phyloP scores from a whole-genome alignment of 2,329 filamentous ascomycete species.

The Dryadomyces sulphureus region DNA sequence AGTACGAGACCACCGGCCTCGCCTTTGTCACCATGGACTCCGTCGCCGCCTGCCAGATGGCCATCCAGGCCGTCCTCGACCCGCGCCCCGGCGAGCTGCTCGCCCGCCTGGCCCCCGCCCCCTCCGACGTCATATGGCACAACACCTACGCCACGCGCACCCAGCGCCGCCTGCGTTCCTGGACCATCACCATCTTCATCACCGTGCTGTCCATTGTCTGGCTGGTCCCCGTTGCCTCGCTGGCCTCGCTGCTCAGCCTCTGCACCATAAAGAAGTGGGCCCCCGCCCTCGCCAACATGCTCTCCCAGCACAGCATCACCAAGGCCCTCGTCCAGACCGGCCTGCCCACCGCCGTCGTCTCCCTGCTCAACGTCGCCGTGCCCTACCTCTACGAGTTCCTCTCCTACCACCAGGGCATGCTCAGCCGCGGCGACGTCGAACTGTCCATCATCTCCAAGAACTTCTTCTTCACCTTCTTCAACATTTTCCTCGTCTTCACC shows the following conservation, averaged over 20 bases:
- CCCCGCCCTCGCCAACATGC: conserved; percentile 51
- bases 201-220: conserved; percentile 74
- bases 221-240: conserved; percentile 64
- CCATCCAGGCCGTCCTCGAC: conserved; percentile 85
- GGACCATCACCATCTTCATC: conserved; percentile 74
- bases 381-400: conserved; percentile 93
- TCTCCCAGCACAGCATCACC: conserved; percentile 54
- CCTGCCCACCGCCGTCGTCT: conserved; percentile 71
- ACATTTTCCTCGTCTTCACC: conserved; percentile 92
- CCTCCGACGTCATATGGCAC: conserved; percentile 84
- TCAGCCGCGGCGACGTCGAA: conserved; percentile 87
- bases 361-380: conserved; percentile 75
- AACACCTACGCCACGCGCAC: conserved; percentile 76
- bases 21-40: conserved; percentile 98
- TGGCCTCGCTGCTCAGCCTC: conserved; percentile 68
- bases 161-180: conserved; percentile 61
- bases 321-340: conserved; percentile 74
- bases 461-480: conserved; percentile 99
- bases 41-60: conserved; percentile 86
- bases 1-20: conserved; percentile 64
- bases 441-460: conserved; percentile 94
- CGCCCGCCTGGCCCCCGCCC: conserved; percentile 74
- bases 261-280: conserved; percentile 64
- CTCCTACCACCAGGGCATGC: conserved; percentile 83
- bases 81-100: conserved; percentile 75